phyloP scores from a whole-genome alignment of 352 stramenopile genomes.

The Phytophthora pseudosyringae region DNA sequence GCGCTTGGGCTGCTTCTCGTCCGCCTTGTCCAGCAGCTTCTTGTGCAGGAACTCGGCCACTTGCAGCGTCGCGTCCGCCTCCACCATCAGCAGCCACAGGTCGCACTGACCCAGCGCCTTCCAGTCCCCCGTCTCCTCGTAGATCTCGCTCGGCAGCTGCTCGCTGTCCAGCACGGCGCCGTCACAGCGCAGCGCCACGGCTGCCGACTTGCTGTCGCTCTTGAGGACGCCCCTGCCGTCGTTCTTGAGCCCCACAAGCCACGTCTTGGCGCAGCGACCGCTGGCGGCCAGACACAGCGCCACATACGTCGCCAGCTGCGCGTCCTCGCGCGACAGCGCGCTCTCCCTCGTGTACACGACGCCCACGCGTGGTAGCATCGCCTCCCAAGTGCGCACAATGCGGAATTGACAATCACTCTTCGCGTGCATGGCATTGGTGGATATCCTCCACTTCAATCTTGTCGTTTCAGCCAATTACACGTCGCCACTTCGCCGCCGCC shows the following conservation, averaged over 20 bases:
- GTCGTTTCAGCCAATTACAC: slow-evolving; percentile 28
- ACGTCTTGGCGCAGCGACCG: slow-evolving; percentile 53
- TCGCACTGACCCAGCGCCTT: slow-evolving; percentile 54
- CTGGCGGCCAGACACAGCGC: slow-evolving; percentile 60
- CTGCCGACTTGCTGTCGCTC: slow-evolving; percentile 1
- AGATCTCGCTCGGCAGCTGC: slow-evolving; percentile 30
- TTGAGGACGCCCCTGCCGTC: neutral
- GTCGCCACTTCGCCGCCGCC: slow-evolving; percentile 16
- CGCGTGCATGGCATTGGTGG: neutral
- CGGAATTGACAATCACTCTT: slow-evolving; percentile 22
- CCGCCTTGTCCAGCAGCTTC: slow-evolving; percentile 38
- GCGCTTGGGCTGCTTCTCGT: slow-evolving; percentile 45
- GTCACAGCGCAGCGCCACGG: slow-evolving; percentile 52
- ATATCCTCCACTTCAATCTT: slow-evolving; percentile 28
- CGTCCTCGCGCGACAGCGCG: slow-evolving; percentile 54
- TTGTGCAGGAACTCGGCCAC: slow-evolving; percentile 57
- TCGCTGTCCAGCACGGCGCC: slow-evolving; percentile 47
- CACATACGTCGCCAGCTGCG: slow-evolving; percentile 68
- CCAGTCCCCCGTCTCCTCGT: slow-evolving; percentile 51
- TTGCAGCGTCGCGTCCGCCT: slow-evolving; percentile 46
- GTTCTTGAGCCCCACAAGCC: slow-evolving; percentile 43
- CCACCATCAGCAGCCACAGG: slow-evolving; percentile 69
- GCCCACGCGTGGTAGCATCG: slow-evolving; percentile 46
- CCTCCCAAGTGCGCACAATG: neutral
- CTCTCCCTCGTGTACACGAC: slow-evolving; percentile 66